Conservation (phyloP, 305 asterid genomes). For the Fraxinus nigra region DNA sequence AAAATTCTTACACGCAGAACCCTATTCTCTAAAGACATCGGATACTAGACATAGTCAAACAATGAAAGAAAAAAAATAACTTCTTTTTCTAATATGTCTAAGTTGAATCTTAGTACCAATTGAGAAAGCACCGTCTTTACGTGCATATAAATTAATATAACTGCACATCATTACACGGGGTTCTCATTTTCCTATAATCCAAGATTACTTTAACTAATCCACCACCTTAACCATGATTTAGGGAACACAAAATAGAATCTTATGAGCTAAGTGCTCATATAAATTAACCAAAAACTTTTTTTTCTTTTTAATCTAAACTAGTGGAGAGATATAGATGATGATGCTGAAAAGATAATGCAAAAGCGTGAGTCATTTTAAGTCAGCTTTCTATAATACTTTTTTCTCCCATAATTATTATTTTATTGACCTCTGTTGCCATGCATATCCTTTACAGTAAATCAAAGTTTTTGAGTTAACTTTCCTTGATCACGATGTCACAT, state of each 20-base stretch:
- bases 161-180: background rate
- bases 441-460: constrained; percentile 26
- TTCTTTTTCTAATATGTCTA: background rate
- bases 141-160: background rate
- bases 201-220: constrained; percentile 18
- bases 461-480: constrained; percentile 21
- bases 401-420: constrained; percentile 26
- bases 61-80: background rate
- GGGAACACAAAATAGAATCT: constrained; percentile 20
- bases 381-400: constrained; percentile 34
- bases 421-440: constrained; percentile 14
- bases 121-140: background rate
- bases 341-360: constrained; percentile 26
- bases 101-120: no score
- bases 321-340: constrained; percentile 35
- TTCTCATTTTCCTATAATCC: constrained; percentile 22
- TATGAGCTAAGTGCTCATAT: background rate
- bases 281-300: background rate
- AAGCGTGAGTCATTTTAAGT: constrained; percentile 27
- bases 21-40: no score
- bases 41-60: background rate
- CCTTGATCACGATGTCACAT: no score
- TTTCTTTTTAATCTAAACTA: constrained; percentile 10
- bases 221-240: constrained; percentile 27
- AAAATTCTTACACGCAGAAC: no score